Percentiles rank a stretch among this genome's conserved stretches.
Conservation (phyloP, 805 yeast genomes). For the Hanseniaspora meyeri region DNA sequence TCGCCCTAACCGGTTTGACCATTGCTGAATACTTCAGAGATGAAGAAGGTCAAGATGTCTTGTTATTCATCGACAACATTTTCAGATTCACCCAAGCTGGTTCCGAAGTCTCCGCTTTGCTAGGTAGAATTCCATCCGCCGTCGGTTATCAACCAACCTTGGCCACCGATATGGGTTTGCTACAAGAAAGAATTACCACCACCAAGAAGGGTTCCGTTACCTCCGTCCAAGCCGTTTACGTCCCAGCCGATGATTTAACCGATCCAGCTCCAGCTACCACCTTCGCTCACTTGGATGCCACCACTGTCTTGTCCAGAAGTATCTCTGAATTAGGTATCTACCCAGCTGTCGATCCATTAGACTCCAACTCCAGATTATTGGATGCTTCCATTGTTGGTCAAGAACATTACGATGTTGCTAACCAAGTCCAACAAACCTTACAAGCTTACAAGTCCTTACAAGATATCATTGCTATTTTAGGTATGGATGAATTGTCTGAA, state of each 20-base stretch:
- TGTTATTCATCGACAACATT: slow-evolving; percentile 98
- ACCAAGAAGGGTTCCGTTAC: slow-evolving; percentile 99
- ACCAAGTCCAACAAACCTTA: slow-evolving; percentile 91
- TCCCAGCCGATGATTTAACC: slow-evolving; percentile 99
- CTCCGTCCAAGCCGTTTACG: slow-evolving; percentile 99
- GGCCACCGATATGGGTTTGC: slow-evolving; percentile 99
- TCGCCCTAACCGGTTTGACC: slow-evolving; percentile 98
- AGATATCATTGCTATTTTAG: slow-evolving; percentile 99
- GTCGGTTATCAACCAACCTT: slow-evolving; percentile 99
- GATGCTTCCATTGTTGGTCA: slow-evolving; percentile 96
- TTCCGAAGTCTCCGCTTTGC: slow-evolving; percentile 98
- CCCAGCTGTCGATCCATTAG: slow-evolving; percentile 99
- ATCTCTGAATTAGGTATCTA: slow-evolving; percentile 99
- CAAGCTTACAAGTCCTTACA: slow-evolving; percentile 99
- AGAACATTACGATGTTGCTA: slow-evolving; percentile 95
- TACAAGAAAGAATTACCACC: slow-evolving; percentile 99
- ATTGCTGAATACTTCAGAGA: slow-evolving; percentile 99
- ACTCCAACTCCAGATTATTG: slow-evolving; percentile 96
- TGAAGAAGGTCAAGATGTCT: slow-evolving; percentile 99
- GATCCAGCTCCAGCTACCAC: slow-evolving; percentile 99
- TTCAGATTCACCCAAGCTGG: slow-evolving; percentile 99
- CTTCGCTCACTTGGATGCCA: slow-evolving; percentile 99
- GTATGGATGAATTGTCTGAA: slow-evolving; percentile 99
- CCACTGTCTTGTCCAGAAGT: slow-evolving; percentile 99
- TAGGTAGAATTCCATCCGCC: slow-evolving; percentile 99